Evolutionary conservation across 306 rosid genomes (phyloP), one percentile per base, ranked within the genome.

Genomic region (Citrullus mucosospermus): DNA sequence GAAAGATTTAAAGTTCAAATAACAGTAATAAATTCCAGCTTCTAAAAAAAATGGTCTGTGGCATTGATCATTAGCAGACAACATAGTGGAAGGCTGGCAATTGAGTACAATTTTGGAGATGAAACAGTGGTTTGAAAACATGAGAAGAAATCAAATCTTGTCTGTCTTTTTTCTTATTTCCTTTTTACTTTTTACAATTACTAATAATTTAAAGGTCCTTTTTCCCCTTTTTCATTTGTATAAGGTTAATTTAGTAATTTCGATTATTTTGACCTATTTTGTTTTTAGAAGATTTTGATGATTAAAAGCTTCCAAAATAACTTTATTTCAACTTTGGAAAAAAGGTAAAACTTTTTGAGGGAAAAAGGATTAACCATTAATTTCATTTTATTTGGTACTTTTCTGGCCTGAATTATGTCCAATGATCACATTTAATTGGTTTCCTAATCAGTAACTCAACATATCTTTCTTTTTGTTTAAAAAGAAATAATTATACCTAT

Each of bases 41-140:
- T 65, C 34, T 36, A 36, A 36, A 36, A 6, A 5, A 55, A 55
- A 1, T 34, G 46, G 46, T 63, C 9, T 32, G 71, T 6, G 54
- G 75, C 9, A 68, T 20, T 68, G 77, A 72, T 70, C 76, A 70
- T 70, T 70, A 46, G 50, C 76, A 46, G 77, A 50, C 60, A 72
- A 51, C 77, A 72, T 72, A 51, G 60, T 72, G 77, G 77, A 28
- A 71, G 77, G 53, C 20, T 48, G 6, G 44, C 7, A 50, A 72
- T 70, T 70, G 58, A 70, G 76, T 70, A 70, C 57, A 70, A 69
- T 48, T 70, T 55, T 70, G 76, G 38, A 36, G 44, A 70, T 70
- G 76, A 70, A 70, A 70, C 76, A 70, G 20, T 70, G 58, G 18
- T 68, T 68, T 17, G 44, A 48, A 46, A 48, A 70, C 55, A 70